Conservation (phyloP, 1,139 yeast species). For the Magnusiomyces magnusii region DNA sequence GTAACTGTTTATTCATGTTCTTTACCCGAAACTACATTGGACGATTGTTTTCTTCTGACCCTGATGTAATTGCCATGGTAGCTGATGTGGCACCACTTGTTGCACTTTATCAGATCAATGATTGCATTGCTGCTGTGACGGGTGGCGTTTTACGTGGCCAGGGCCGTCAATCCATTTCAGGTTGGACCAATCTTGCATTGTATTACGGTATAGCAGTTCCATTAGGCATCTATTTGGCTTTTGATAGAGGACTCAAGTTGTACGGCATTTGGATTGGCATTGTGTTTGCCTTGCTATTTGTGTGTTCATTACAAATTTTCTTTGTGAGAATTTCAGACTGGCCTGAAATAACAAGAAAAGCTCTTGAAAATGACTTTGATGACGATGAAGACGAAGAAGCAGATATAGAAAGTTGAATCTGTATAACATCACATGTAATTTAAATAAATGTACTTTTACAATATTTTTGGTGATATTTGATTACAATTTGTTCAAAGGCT, state of each 20-base stretch:
- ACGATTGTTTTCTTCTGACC: slow-evolving; percentile 57
- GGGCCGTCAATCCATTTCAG: slow-evolving; percentile 78
- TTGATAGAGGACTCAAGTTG: slow-evolving; percentile 44
- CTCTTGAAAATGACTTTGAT: slow-evolving; percentile 12
- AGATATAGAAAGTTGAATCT: background rate
- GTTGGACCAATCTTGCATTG: slow-evolving; percentile 61
- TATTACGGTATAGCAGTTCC: slow-evolving; percentile 71
- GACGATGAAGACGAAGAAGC: background rate
- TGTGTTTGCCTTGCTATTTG: slow-evolving; percentile 41
- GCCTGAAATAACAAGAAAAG: slow-evolving; percentile 11
- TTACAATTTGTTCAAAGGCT: too few species aligned
- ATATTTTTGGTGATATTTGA: too few species aligned
- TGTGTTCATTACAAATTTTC: slow-evolving; percentile 12
- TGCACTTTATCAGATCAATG: slow-evolving; percentile 65
- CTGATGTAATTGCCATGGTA: slow-evolving; percentile 45
- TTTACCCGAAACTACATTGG: slow-evolving; percentile 52
- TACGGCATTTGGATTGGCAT: slow-evolving; percentile 77
- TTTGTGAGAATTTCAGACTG: slow-evolving; percentile 14
- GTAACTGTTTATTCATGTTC: slow-evolving; percentile 48
- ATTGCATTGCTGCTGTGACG: slow-evolving; percentile 74
- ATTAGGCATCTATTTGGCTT: slow-evolving; percentile 56
- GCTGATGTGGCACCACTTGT: slow-evolving; percentile 59
- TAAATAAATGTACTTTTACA: too few species aligned
- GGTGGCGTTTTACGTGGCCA: slow-evolving; percentile 81
- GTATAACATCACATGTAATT: too few species aligned